Percentiles rank a stretch among this genome's conserved stretches.
These are phyloP conservation scores for Trametes hirsuta DNA, from an alignment of 1,284 basidiomycete genomes.

Conservation along the genomic window DNA sequence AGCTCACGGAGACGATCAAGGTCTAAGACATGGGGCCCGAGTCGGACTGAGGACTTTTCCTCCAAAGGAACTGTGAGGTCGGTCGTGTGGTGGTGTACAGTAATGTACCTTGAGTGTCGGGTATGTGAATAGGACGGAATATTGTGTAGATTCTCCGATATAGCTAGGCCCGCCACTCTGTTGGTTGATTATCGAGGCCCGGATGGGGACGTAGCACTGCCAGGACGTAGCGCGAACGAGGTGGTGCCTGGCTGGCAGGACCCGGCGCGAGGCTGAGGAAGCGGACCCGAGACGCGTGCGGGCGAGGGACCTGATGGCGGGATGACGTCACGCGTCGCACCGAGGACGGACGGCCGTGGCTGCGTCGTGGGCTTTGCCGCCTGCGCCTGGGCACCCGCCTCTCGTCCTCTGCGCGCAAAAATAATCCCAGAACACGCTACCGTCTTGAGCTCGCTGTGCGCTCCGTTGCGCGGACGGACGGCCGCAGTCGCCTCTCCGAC, in stretches of 20 bases:
- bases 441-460: neutral
- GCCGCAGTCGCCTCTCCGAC: no score
- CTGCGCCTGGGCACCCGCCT: neutral
- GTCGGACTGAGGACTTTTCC: neutral
- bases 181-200: no score
- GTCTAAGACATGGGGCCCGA: conserved; percentile 9
- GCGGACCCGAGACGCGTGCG: neutral
- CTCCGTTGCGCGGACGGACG: neutral
- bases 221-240: neutral
- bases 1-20: conserved; percentile 27
- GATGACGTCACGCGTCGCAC: conserved; percentile 24
- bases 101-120: no score
- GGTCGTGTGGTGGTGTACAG: no score
- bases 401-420: neutral
- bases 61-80: neutral
- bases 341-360: conserved; percentile 7
- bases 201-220: neutral
- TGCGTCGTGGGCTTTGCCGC: neutral
- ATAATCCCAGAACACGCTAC: neutral
- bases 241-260: neutral
- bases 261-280: no score
- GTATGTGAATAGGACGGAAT: no score
- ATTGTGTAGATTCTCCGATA: no score
- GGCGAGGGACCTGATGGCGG: neutral
- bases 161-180: no score